phyloP scores from a whole-genome alignment of 2,329 filamentous ascomycete genomes.

The Xylaria sp. region DNA sequence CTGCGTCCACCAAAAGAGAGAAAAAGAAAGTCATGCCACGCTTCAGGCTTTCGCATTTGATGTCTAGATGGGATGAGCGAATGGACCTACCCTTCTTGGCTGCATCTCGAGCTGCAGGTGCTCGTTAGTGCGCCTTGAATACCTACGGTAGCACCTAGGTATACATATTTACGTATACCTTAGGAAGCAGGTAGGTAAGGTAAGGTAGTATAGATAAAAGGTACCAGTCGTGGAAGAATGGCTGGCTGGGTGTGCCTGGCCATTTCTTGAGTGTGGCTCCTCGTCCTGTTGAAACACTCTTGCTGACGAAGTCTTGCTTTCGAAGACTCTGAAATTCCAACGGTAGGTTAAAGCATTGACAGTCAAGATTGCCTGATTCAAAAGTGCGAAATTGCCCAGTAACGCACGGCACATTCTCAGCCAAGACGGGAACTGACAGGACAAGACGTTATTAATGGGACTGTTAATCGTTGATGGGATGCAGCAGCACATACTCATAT shows the following conservation, averaged over 20 bases:
- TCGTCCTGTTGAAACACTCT: slow-evolving; percentile 28
- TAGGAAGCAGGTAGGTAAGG: background rate
- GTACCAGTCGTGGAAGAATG: slow-evolving; percentile 27
- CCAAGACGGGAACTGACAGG: slow-evolving; percentile 21
- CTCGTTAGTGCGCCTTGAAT: slow-evolving; percentile 31
- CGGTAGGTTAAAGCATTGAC: slow-evolving; percentile 24
- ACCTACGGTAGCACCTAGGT: background rate
- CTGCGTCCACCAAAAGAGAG: slow-evolving; percentile 12
- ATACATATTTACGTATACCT: background rate
- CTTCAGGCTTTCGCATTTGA: slow-evolving; percentile 16
- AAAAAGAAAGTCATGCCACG: slow-evolving; percentile 24
- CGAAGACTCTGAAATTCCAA: slow-evolving; percentile 24
- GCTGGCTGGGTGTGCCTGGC: slow-evolving; percentile 23
- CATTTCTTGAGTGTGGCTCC: slow-evolving; percentile 6
- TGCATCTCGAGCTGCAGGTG: slow-evolving; percentile 30
- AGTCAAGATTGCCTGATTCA: slow-evolving; percentile 28
- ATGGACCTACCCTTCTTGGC: slow-evolving; percentile 33
- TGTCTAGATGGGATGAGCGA: slow-evolving; percentile 31
- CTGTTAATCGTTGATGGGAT: slow-evolving; percentile 21
- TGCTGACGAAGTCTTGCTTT: slow-evolving; percentile 30
- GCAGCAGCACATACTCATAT: background rate
- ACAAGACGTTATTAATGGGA: slow-evolving; percentile 22
- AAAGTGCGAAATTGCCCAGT: slow-evolving; percentile 2
- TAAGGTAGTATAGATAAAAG: too few relatives aligned
- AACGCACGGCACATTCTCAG: slow-evolving; percentile 9